Evolutionary conservation across 805 yeast species (phyloP).

Genomic region (Kurtzmaniella cleridarum): DNA sequence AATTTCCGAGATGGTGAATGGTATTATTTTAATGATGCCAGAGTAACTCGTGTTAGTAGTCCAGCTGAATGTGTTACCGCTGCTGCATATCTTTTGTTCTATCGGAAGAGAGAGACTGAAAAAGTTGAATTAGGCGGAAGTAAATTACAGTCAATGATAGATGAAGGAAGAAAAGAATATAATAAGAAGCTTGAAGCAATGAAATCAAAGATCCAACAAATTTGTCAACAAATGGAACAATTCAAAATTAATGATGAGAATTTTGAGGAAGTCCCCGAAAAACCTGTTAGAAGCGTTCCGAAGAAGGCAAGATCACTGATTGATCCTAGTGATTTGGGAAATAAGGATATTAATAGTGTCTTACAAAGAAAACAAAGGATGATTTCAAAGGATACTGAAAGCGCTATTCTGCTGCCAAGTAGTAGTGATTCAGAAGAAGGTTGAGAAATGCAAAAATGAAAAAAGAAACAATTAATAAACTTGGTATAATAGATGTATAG

Average conservation of each 20-base stretch:
- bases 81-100: constrained; percentile 84
- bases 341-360: constrained; percentile 2
- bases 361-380: constrained; percentile 2
- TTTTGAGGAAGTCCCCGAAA: no score
- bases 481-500: no score
- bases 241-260: no score
- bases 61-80: constrained; percentile 61
- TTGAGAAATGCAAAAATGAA: no score
- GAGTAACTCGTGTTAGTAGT: constrained; percentile 52
- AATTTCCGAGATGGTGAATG: constrained; percentile 72
- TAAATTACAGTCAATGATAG: constrained; percentile 34
- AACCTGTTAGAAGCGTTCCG: background rate
- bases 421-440: no score
- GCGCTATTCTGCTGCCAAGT: no score
- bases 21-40: constrained; percentile 88
- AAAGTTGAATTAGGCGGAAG: constrained; percentile 42
- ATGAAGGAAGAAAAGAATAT: constrained; percentile 30
- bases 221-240: background rate
- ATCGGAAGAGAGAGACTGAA: constrained; percentile 49
- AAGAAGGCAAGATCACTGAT: constrained; percentile 2
- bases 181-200: constrained; percentile 8
- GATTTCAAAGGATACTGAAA: background rate
- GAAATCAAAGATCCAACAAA: background rate
- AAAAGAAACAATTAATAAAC: no score
- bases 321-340: constrained; percentile 2